Evolutionary conservation across 1,284 basidiomycete genomes (phyloP), one percentile per base, ranked within the genome.

Genomic region (Rhodotorula sp.): DNA sequence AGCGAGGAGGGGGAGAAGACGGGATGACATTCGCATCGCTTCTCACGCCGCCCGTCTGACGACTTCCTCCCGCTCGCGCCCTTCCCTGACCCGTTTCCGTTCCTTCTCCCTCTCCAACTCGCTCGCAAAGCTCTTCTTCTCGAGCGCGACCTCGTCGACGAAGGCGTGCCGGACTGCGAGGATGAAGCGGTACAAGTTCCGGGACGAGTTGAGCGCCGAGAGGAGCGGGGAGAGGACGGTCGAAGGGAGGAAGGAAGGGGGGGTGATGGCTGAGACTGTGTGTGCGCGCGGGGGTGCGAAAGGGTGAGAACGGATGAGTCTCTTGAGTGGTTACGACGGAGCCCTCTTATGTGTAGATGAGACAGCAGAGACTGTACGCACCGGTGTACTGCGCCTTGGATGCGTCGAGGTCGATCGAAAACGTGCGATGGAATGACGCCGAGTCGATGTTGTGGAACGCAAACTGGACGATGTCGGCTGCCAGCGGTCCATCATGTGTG

Each of bases 321-420:
- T 21, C 5, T 5, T 4, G 43, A n/a, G 1, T n/a, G 23, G 48
- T 56, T 57, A 43, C 15, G 29, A 29, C 29, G 29, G 21, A 23
- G 3, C 21, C 3, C 18, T 12, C 5, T 49, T 5, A 18, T 16
- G 6, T n/a, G 5, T 43, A n/a, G 34, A 15, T 6, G 66, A 51
- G 18, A 39, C 57, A n/a, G 48, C 34, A 43, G 39, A 43, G 39
- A 43, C 39, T 43, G 39, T 10, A 64, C 68, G 51, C 39, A 66
- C 75, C 16, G 6, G 65, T 51, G 62, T 80, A 80, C 10, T 58
- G 48, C 15, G 66, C 62, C 15, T 66, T 56, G 12, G 75, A 76
- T 5, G 75, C 76, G 66, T 79, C 77, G 43, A 80, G 54, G 31
- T 78, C 76, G 67, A 80, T 72, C 7, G 72, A 73, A 52, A 80